Base-by-base conservation (phyloP, 2,329 filamentous ascomycete genomes). In the Chaetomium globosum region DNA sequence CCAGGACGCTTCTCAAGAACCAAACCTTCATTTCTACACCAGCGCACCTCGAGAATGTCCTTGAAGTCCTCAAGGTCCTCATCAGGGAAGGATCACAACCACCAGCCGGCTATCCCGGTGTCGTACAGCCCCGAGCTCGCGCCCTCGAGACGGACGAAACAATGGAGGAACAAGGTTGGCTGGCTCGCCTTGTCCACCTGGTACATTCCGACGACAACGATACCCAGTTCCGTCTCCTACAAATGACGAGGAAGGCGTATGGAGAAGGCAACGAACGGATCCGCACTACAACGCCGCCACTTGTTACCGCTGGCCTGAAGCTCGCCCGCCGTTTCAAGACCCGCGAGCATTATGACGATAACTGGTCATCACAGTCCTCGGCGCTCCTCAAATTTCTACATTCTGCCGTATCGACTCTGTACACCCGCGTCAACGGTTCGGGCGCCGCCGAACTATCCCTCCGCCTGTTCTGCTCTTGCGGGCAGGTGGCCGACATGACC, bases 341-440 rank as follows among this genome's bases (percentile, higher is more conserved):
- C 28, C 89, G 94, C 58, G 95, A 99, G 78, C 94, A 98, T 77
- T 93, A 82, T 66, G 84, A 85, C 26, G 85, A 87, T 71, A 87
- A 86, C 74, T 87, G 85, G 85, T 83, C 85, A 68, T 82, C 84
- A 8, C 85, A 87, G 70, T 82, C 80, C 56, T 93, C 92, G 8
- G 87, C 92, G 0, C 82, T 98, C 8, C 97, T 94, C 83, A 97
- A 97, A 75, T 98, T 99, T 76, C 89, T 97, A 81, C 95, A 98
- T 77, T 91, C 90, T 60, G 88, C 90, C 6, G 83, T 99, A 48
- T 95, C 92, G 61, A 90, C 89, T 1, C 83, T 99, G 6, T 98
- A 97, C 77, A 88, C 91, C 9, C 89, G 93, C 12, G 93, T 97
- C 53, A 92, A 89, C 69, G 81, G 83, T 2, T 81, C 88, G 9